phyloP scores from a whole-genome alignment of 2,329 filamentous ascomycete species.

The Ophiocordyceps sinensis region DNA sequence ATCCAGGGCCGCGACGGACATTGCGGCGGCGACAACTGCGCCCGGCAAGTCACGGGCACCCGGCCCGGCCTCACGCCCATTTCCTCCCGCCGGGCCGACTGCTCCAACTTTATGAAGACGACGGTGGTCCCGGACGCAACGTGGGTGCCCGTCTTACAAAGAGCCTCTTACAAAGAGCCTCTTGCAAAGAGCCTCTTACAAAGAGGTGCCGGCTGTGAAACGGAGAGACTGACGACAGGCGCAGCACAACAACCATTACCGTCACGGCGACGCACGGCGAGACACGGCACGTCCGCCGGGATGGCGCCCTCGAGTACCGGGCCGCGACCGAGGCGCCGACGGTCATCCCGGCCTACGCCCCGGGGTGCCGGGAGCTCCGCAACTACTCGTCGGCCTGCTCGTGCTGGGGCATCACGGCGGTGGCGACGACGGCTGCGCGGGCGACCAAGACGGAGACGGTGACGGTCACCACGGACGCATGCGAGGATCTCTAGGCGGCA shows the following conservation, averaged over 20 bases:
- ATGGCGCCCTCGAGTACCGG: slow-evolving; percentile 11
- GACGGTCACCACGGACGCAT: slow-evolving; percentile 26
- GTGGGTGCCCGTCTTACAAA: slow-evolving; percentile 13
- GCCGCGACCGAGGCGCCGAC: slow-evolving; percentile 17
- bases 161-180: no score
- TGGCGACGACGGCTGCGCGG: slow-evolving; percentile 20
- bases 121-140: slow-evolving; percentile 24
- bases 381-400: slow-evolving; percentile 27
- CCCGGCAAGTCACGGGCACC: slow-evolving; percentile 29
- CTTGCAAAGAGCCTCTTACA: no score
- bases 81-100: slow-evolving; percentile 22
- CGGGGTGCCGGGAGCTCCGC: slow-evolving; percentile 17
- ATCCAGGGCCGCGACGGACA: slow-evolving; percentile 21
- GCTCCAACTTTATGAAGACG: slow-evolving; percentile 24
- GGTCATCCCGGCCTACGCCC: slow-evolving; percentile 25
- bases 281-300: slow-evolving; percentile 13
- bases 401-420: slow-evolving; percentile 28
- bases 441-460: slow-evolving; percentile 26
- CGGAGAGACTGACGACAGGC: background rate
- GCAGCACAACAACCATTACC: slow-evolving; percentile 22
- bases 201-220: background rate
- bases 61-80: slow-evolving; percentile 19
- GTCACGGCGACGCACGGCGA: slow-evolving; percentile 20
- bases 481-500: slow-evolving; percentile 18
- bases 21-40: slow-evolving; percentile 28